Conservation (phyloP, 345 rosid species). For the Durio zibethinus region DNA sequence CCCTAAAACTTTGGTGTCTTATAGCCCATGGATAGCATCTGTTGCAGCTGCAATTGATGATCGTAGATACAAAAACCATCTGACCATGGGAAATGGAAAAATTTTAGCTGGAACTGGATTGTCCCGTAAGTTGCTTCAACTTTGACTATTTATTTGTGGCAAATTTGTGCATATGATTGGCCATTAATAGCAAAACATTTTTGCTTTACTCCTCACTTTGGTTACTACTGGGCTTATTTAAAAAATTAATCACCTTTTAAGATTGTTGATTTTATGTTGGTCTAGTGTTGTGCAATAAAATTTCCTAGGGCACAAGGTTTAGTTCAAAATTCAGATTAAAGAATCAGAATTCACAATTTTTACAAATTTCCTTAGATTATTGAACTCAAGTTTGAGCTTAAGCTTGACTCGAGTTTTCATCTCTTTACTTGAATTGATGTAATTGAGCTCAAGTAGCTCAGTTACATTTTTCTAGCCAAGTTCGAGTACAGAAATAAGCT, state of each 20-base stretch:
- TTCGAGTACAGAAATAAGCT: background rate
- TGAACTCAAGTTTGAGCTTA: too few relatives aligned
- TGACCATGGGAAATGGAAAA: conserved; percentile 83
- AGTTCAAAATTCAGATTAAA: background rate
- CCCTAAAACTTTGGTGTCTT: conserved; percentile 89
- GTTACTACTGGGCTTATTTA: background rate
- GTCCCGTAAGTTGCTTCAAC: conserved; percentile 61
- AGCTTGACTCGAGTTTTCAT: too few relatives aligned
- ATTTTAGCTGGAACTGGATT: conserved; percentile 78
- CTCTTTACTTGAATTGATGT: background rate
- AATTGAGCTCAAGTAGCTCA: background rate
- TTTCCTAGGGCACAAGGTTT: background rate
- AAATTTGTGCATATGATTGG: background rate
- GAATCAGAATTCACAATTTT: background rate
- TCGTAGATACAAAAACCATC: conserved; percentile 89
- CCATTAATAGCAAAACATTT: background rate
- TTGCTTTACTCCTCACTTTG: background rate
- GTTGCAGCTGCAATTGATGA: conserved; percentile 99
- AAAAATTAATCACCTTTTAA: background rate
- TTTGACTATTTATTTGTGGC: background rate
- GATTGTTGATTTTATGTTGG: background rate
- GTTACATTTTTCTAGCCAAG: background rate
- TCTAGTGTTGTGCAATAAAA: background rate
- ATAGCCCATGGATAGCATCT: conserved; percentile 96
- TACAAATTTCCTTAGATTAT: background rate